A percentile compares a stretch with the other conserved stretches of the same genome.
Evolutionary conservation across 139 green algal species (phyloP).

Genomic region (Zygnema circumcarinatum): DNA sequence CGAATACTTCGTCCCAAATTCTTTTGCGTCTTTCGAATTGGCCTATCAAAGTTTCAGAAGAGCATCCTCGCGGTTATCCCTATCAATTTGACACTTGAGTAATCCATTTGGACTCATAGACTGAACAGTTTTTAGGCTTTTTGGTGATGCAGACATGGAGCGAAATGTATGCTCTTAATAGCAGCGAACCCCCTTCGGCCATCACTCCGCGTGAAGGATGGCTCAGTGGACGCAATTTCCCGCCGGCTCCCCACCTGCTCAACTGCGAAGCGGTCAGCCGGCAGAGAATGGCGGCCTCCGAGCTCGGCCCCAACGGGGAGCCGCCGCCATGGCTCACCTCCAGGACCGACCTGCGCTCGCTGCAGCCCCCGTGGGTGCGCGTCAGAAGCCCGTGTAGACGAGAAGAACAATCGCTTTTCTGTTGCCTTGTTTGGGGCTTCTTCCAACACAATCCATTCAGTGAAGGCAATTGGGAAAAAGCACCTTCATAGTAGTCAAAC

Average conservation of each 20-base stretch:
- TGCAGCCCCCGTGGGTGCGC: too few relatives aligned
- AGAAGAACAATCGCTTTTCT: too few relatives aligned
- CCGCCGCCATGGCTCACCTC: neutral
- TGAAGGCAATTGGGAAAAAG: too few relatives aligned
- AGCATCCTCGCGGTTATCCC: neutral
- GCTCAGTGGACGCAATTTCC: neutral
- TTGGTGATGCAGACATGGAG: conserved; percentile 31
- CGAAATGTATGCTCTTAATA: neutral
- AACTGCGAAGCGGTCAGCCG: neutral
- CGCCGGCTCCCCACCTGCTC: conserved; percentile 14
- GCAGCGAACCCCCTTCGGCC: neutral
- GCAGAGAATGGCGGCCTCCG: neutral
- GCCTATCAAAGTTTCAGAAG: neutral
- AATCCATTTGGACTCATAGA: neutral
- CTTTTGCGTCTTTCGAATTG: too few relatives aligned
- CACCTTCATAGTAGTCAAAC: too few relatives aligned
- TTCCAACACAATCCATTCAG: too few relatives aligned
- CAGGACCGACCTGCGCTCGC: too few relatives aligned
- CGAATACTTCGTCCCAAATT: too few relatives aligned
- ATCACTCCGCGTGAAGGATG: neutral
- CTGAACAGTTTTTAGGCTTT: neutral
- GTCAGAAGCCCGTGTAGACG: too few relatives aligned
- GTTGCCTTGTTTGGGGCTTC: too few relatives aligned
- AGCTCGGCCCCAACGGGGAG: neutral
- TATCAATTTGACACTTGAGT: neutral